A percentile compares a stretch with the other conserved stretches of the same genome.
Evolutionary conservation across 164 flowering plant genomes (phyloP).

Genomic region (Platanus orientalis): DNA sequence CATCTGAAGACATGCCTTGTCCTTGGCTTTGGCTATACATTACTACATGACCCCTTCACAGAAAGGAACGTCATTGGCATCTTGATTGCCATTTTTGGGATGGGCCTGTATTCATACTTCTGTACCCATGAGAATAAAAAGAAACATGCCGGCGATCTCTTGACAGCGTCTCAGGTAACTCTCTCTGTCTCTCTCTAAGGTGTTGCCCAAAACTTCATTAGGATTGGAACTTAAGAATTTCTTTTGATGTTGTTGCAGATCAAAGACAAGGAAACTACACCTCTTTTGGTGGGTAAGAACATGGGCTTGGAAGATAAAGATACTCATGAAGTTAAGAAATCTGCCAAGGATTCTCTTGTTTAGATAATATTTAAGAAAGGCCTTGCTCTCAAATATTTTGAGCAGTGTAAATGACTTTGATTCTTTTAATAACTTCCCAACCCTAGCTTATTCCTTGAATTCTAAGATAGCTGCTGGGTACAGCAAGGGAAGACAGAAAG

Average conservation of each 20-base stretch:
- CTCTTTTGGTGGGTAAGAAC: slow-evolving; percentile 34
- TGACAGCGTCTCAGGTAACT: slow-evolving; percentile 51
- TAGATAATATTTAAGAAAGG: slow-evolving; percentile 10
- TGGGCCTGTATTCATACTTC: slow-evolving; percentile 87
- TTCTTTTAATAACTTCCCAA: slow-evolving; percentile 34
- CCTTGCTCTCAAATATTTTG: slow-evolving; percentile 16
- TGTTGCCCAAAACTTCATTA: no score
- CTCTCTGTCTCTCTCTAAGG: background rate
- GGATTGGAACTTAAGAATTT: background rate
- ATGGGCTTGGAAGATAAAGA: slow-evolving; percentile 48
- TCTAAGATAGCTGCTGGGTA: no score
- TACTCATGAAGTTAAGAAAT: slow-evolving; percentile 41
- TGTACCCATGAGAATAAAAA: slow-evolving; percentile 65
- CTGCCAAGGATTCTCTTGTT: slow-evolving; percentile 51
- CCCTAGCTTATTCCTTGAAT: no score
- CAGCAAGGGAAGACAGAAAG: no score
- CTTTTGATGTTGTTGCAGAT: slow-evolving; percentile 29
- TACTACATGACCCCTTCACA: slow-evolving; percentile 89
- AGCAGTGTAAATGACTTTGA: slow-evolving; percentile 38
- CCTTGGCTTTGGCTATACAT: slow-evolving; percentile 81
- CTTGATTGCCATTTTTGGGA: slow-evolving; percentile 66
- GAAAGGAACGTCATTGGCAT: slow-evolving; percentile 82
- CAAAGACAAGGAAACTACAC: slow-evolving; percentile 54
- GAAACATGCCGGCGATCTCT: slow-evolving; percentile 41
- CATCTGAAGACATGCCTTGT: slow-evolving; percentile 94